Base-by-base conservation (phyloP, 495 filamentous ascomycete species). In the Talaromyces adpressus region DNA sequence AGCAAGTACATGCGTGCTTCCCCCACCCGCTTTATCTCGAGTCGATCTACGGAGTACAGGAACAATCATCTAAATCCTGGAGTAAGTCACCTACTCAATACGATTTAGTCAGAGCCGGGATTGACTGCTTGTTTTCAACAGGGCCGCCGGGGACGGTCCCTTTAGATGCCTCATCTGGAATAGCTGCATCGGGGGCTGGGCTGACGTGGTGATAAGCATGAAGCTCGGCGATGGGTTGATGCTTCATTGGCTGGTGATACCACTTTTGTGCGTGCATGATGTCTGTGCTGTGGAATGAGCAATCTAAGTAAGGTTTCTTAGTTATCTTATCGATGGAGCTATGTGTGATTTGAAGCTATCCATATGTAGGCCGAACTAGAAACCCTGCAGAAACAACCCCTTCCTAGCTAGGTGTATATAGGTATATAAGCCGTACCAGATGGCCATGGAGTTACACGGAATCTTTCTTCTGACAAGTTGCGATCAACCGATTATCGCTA, bases 101-200 rank as follows among this genome's bases (percentile, higher is more conserved):
- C 12, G 11, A 56, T 14, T 16, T 56, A 56, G 49, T 20, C 7
- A 23, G 20, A 20, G 16, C 47, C 47, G 47, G 47, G 47, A 18
- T 18, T 51, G 8, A 36, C 32, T 41, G 14, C 36, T 39, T 12
- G 14, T 41, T 16, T 30, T 7, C 29, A 9, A 49, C 6, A 49
- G 45, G n/a, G n/a, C 7, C 49, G 49, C 49, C 6, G 29, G 49
- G n/a, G 49, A 53, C 52, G 52, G 52, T 27, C 52, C 30, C 27
- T 56, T n/a, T 56, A 56, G 52, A 56, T 56, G 22, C 52, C 52
- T 56, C 27, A 27, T 56, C 52, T 29, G 52, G 52, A 56, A 56
- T 56, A 56, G 52, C 12, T 56, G 22, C 27, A 27, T 56, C 23
- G 16, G 29, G 29, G 16, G 16, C 6, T 5, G 16, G 22, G 22